Conservation (phyloP, 2,329 filamentous ascomycete species). For the Polychaeton citri region DNA sequence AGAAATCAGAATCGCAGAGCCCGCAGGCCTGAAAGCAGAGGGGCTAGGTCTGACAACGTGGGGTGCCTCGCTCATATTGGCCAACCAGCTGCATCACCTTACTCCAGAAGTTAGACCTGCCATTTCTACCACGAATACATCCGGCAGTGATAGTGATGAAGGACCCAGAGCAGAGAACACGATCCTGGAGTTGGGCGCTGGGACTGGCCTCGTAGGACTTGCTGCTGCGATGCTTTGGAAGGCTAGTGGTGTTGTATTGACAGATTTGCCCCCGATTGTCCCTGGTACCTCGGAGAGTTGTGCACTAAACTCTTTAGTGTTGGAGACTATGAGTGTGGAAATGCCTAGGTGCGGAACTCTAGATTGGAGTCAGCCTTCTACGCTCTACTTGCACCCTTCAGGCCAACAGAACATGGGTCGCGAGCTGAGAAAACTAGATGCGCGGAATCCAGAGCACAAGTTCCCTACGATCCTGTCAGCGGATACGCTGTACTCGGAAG, state of each 20-base stretch:
- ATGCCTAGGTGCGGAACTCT: conserved; percentile 17
- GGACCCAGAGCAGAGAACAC: conserved; percentile 4
- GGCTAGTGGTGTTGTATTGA: conserved; percentile 18
- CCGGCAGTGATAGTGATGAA: conserved; percentile 2
- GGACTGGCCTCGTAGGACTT: conserved; percentile 25
- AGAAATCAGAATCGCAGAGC: neutral
- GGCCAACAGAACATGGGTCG: conserved; percentile 2
- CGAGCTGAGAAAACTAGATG: neutral
- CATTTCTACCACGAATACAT: conserved; percentile 2
- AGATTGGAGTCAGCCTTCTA: conserved; percentile 24
- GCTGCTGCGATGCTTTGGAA: conserved; percentile 21
- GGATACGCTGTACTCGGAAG: conserved; percentile 29
- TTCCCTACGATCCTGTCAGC: conserved; percentile 27
- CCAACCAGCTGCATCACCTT: conserved; percentile 22
- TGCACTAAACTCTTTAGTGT: conserved; percentile 14
- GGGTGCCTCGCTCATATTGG: conserved; percentile 25
- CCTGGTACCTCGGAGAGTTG: conserved; percentile 22
- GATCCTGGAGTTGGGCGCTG: conserved; percentile 26
- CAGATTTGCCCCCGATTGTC: conserved; percentile 22
- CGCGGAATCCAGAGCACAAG: conserved; percentile 9
- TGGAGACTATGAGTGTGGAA: conserved; percentile 3
- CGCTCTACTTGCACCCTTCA: conserved; percentile 10
- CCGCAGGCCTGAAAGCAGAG: conserved; percentile 12
- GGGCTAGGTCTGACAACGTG: conserved; percentile 26
- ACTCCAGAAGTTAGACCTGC: conserved; percentile 6